These are phyloP conservation scores for Parachlorella kessleri DNA, from an alignment of 139 green algal genomes.

Conservation along the genomic window DNA sequence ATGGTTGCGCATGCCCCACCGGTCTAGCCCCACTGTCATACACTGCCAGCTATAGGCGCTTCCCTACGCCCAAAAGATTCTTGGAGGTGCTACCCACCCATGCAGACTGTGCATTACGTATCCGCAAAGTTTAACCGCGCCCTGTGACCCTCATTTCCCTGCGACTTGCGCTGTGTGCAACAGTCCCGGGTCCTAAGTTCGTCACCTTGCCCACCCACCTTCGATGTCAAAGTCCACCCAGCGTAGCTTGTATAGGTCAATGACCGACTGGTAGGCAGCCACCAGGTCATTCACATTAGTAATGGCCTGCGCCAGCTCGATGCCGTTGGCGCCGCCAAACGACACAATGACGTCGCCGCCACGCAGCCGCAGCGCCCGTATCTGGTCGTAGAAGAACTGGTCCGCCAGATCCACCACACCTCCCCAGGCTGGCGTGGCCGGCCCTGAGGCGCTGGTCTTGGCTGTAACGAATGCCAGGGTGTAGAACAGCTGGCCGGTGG, in stretches of 20 bases:
- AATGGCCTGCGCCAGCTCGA: conserved; percentile 15
- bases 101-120: too few relatives aligned
- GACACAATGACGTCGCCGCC: conserved; percentile 26
- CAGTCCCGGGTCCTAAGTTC: too few relatives aligned
- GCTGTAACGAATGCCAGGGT: conserved; percentile 16
- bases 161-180: too few relatives aligned
- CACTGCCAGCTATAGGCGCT: too few relatives aligned
- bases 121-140: too few relatives aligned
- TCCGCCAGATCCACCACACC: background rate
- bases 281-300: background rate
- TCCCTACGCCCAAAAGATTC: too few relatives aligned
- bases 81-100: too few relatives aligned
- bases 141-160: too few relatives aligned
- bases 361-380: background rate
- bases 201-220: too few relatives aligned
- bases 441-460: background rate
- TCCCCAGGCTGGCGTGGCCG: background rate
- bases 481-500: conserved; percentile 11
- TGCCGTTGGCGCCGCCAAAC: conserved; percentile 10
- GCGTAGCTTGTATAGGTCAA: conserved; percentile 26
- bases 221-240: conserved; percentile 31
- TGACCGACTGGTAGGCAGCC: conserved; percentile 8
- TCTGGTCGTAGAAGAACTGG: conserved; percentile 15
- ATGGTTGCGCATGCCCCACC: too few relatives aligned
- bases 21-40: too few relatives aligned